Evolutionary conservation across 352 stramenopile species (phyloP), one percentile per base, ranked within the genome.

Genomic region (Phytophthora sp.): DNA sequence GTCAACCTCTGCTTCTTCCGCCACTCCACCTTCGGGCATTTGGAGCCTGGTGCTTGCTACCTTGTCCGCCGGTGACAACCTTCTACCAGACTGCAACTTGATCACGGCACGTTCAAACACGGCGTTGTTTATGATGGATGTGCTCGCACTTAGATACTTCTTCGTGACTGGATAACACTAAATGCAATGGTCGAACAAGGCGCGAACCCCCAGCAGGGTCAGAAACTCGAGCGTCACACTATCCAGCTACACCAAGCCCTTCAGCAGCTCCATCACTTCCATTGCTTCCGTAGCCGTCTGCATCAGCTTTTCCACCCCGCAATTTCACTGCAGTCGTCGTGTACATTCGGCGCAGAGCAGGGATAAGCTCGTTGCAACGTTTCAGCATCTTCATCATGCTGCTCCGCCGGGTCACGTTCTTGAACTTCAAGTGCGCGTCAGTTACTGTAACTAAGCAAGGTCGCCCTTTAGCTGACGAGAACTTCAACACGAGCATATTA

Each of bases 321-420:
- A n/a, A n/a, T n/a, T 46, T 33, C 7, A 46, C 21, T 24, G n/a
- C 12, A 24, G 23, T 16, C 5, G 3, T 30, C 4, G 24, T 52
- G 23, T 26, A 21, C 44, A 33, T 44, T 44, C n/a, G 36, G 7
- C 20, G 49, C 4, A 56, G 49, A 30, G 20, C 13, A 20, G 52
- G 52, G 6, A 60, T 29, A 27, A 60, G 8, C n/a, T 51, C 45
- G 2, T 41, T 18, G 15, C 52, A 60, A 7, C 26, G 51, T 24
- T 59, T 49, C 16, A 58, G 35, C 51, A 58, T 58, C 36, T 59
- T 49, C n/a, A 60, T 50, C 5, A 20, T 39, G 26, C 52, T 59
- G 24, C 24, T 59, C 36, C 23, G 51, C 8, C 52, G 15, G 5
- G 38, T 59, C 12, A 29, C 38, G 27, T 59, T 50, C 29, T 23